Base-by-base conservation (phyloP, 306 rosid genomes). In the Cajanus cajan region DNA sequence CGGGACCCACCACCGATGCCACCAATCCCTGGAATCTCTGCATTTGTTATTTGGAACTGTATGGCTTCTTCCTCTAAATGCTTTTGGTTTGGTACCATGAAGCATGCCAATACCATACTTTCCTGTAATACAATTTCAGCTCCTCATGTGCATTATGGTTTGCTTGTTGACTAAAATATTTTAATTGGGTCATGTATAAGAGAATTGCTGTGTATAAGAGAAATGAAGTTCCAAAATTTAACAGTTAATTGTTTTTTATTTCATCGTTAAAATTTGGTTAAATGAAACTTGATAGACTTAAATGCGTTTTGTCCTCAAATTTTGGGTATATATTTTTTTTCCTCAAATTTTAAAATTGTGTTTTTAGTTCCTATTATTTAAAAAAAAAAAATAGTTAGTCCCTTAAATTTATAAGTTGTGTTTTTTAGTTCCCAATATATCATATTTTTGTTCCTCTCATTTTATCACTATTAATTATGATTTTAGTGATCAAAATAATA, bases 1-100 rank as follows among this genome's bases (percentile, higher is more conserved):
- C 92, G 0, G 89, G 89, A 19, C 94, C 98, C 1, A 91, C 96
- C 2, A 55, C 91, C 0, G 97, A 89, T 79, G 84, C 74, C 74
- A 82, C 98, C 12, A 92, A 88, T 73, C 94, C 90, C 8, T 89
- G 91, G 92, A 95, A 90, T 86, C 62, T 91, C 77, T 85, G 90
- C 86, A 82, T 95, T 70, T 92, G 98, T 88, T 85, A 89, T 85
- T 45, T 95, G 70, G 98, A 95, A 72, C 88, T 92, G 4, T 94
- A 94, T 64, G 98, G 98, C 67, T 86, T 86, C 83, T 92, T 91
- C 76, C 96, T 81, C 68, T 94, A 79, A 86, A 63, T 4, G 37
- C 36, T 59, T 14, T 75, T 24, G 71, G 36, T 41, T 68, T 82
- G 71, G 48, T 62, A 44, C 63, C 69, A 8, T 40, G 33, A 77